Evolutionary conservation across 2,329 filamentous ascomycete genomes (phyloP).

Genomic region (Fragosphaeria purpurea): DNA sequence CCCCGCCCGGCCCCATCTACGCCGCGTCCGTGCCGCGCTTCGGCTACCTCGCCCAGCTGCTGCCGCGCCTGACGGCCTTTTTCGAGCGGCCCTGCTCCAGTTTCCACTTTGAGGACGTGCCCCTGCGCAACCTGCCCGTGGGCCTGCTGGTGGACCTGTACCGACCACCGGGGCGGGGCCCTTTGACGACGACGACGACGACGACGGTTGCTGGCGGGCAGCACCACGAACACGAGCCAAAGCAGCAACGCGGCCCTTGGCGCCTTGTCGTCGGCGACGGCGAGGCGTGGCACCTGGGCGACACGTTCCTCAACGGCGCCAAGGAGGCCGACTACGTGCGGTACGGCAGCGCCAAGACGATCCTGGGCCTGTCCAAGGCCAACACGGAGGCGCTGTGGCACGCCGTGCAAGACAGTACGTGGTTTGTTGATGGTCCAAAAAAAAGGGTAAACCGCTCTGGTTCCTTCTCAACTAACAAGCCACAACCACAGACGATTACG

Average conservation of each 20-base stretch:
- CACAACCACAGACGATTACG: conserved; percentile 52
- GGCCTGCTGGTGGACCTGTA: conserved; percentile 49
- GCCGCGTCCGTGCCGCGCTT: conserved; percentile 47
- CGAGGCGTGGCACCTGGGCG: conserved; percentile 47
- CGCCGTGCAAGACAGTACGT: conserved; percentile 61
- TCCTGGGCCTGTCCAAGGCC: conserved; percentile 79
- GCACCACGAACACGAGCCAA: too few species aligned
- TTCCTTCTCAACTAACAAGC: background rate
- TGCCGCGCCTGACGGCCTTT: conserved; percentile 45
- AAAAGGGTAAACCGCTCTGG: too few species aligned
- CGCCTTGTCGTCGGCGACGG: conserved; percentile 44
- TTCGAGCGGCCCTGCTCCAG: conserved; percentile 45
- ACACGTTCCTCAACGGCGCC: conserved; percentile 54
- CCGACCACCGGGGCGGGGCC: conserved; percentile 25
- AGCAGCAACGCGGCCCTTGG: conserved; percentile 31
- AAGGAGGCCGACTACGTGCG: conserved; percentile 77
- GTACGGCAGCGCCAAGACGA: conserved; percentile 78
- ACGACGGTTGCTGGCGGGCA: conserved; percentile 16
- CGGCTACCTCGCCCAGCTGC: conserved; percentile 47
- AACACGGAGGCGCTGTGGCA: conserved; percentile 78
- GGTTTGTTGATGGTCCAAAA: background rate
- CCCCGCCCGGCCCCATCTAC: conserved; percentile 24
- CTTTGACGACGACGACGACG: background rate
- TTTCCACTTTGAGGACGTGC: conserved; percentile 47
- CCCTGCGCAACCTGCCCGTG: conserved; percentile 42